Evolutionary conservation across 805 yeast species (phyloP), one percentile per base, ranked within the genome.

Genomic region (Zygosaccharomyces gambellarensis): DNA sequence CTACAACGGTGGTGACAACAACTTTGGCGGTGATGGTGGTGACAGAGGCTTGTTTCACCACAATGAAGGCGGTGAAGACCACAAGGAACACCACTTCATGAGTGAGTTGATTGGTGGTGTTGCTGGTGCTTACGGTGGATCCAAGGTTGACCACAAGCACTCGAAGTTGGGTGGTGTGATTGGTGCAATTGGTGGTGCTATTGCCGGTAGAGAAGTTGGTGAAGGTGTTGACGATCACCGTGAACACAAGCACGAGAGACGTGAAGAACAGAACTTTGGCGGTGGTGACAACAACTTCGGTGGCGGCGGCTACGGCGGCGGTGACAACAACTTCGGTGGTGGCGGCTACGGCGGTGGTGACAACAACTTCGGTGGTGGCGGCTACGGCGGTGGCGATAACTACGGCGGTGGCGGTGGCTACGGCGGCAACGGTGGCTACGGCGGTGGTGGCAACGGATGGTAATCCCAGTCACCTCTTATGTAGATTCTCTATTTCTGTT

Each of bases 101-200:
- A 64, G 80, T 21, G 69, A 76, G 27, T 60, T 77, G 25, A 66
- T 70, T 12, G 82, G 83, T 58, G 81, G 78, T 54, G 72, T 74
- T 49, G 78, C 76, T 39, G 82, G 82, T 62, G 82, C 79, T 17
- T 71, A 64, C 55, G 80, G 76, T 58, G 82, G 82, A 54, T 65
- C 72, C 25, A 72, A 75, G 54, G 36, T 42, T 17, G 69, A 50
- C 10, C 45, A 55, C 12, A 46, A 44, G 25, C 70, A 66, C 44
- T 58, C 65, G 7, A 64, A 62, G 17, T 52, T 78, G 21, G 77
- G 79, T 44, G 74, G 75, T 43, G 63, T 77, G 48, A 72, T 71
- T 28, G 85, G 84, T 63, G 82, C 79, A 38, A 51, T 80, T 51
- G 76, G 71, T 28, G 84, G 84, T 63, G 83, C 82, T 7, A 55